Base-by-base conservation (phyloP, 2,329 filamentous ascomycete genomes). In the Cryphonectria parasitica region DNA sequence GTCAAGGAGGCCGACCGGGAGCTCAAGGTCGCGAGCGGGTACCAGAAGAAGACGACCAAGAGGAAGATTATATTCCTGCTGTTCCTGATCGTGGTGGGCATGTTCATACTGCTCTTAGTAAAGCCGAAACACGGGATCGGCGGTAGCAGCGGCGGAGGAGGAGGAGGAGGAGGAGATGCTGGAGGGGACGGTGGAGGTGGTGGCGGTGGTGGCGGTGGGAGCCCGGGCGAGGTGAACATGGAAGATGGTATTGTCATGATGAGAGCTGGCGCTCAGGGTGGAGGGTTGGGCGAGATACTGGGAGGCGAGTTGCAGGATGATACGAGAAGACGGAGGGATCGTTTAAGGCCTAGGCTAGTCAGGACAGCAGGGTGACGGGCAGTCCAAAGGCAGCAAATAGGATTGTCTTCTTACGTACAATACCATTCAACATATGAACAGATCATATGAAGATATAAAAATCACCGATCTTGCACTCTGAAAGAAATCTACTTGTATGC, bases 1-100 rank as follows among this genome's bases (percentile, higher is more conserved):
- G 94, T 99, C 71, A 97, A 97, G 79, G 92, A 88, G 45, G 96
- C 96, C 3, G 93, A 97, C 73, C 96, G 95, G 80, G 96, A 99
- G 82, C 87, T 99, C 68, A 94, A 90, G 73, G 90, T 97, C 69
- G 92, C 96, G 19, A 94, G 92, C 5, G 92, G 92, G 25, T 98
- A 98, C 78, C 96, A 99, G 83, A 90, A 89, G 79, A 91, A 90
- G 78, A 92, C 91, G 66, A 94, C 93, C 31, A 99, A 98, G 83
- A 87, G 96, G 74, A 98, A 97, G 83, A 90, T 97, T 64, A 96
- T 99, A 69, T 85, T 99, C 56, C 84, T 99, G n/a, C 85, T 99
- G 28, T 81, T 97, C 8, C 83, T 99, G 36, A 82, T 98, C 31
- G 91, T 99, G 67, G 90, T 91, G 28, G 96, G 93, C 43, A 87